phyloP scores from a whole-genome alignment of 164 flowering plant genomes.

The Vitis vinifera region DNA sequence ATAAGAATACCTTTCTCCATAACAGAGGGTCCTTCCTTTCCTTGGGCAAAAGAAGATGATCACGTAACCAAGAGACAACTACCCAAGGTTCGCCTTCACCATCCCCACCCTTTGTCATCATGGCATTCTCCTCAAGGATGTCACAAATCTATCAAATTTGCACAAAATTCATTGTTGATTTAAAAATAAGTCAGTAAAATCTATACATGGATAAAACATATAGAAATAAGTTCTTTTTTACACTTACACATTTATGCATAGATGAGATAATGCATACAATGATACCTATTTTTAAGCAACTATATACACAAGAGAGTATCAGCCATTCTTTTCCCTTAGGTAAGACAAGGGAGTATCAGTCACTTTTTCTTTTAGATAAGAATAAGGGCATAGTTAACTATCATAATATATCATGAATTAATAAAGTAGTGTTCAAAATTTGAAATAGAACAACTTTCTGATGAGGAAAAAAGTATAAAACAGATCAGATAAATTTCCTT shows the following conservation, averaged over 20 bases:
- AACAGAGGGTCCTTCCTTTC: constrained; percentile 73
- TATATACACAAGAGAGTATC: background rate
- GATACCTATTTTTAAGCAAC: background rate
- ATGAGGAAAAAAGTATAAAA: background rate
- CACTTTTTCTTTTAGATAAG: too few relatives aligned
- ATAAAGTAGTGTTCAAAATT: background rate
- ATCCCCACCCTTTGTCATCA: constrained; percentile 41
- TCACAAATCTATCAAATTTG: constrained; percentile 73
- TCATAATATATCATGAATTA: background rate
- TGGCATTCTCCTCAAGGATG: constrained; percentile 83
- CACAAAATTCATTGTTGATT: background rate
- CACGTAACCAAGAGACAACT: constrained; percentile 81
- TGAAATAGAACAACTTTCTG: background rate
- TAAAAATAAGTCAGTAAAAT: background rate
- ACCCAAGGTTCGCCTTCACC: constrained; percentile 78
- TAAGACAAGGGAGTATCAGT: too few relatives aligned
- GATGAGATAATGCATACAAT: background rate
- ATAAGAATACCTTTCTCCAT: constrained; percentile 77
- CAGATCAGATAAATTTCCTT: background rate
- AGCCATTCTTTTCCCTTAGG: too few relatives aligned
- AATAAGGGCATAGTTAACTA: background rate
- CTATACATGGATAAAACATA: background rate
- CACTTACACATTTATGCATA: background rate
- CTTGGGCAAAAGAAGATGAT: constrained; percentile 80
- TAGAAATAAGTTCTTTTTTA: background rate